Percentiles rank a stretch among this genome's conserved stretches.
Conservation (phyloP, 2,329 filamentous ascomycete genomes). For the Chaetomium globosum region DNA sequence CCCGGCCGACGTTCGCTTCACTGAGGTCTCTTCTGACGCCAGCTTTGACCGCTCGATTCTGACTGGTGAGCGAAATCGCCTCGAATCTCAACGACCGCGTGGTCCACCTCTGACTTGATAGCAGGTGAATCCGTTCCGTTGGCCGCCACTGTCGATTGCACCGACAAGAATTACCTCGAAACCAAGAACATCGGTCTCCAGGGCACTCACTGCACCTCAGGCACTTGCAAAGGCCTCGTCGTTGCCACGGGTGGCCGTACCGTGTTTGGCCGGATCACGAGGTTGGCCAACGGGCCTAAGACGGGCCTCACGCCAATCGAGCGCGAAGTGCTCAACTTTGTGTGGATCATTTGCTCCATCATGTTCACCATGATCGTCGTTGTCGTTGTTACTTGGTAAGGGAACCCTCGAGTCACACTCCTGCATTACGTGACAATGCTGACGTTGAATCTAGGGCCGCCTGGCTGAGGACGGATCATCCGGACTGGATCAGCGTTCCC, state of each 20-base stretch:
- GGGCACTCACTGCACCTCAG: conserved; percentile 55
- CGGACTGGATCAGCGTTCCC: too few relatives aligned
- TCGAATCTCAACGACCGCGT: too few relatives aligned
- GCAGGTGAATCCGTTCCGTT: too few relatives aligned
- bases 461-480: too few relatives aligned
- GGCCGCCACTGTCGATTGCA: conserved; percentile 39
- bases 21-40: conserved; percentile 22
- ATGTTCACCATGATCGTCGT: conserved; percentile 40
- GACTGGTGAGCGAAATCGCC: conserved; percentile 50
- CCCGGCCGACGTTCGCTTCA: conserved; percentile 33
- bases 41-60: conserved; percentile 54
- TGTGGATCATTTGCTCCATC: conserved; percentile 36
- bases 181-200: conserved; percentile 57
- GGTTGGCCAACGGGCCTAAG: too few relatives aligned
- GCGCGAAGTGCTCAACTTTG: conserved; percentile 38
- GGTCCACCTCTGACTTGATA: too few relatives aligned
- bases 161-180: conserved; percentile 51
- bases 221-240: conserved; percentile 58
- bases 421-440: conserved; percentile 6
- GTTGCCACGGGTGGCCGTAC: conserved; percentile 58
- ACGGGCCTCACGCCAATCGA: conserved; percentile 23
- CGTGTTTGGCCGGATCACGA: conserved; percentile 58
- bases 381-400: conserved; percentile 35
- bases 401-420: conserved; percentile 32
- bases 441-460: conserved; percentile 33